A percentile compares a stretch with the other conserved stretches of the same genome.
These are phyloP conservation scores for Graphiopsis chlorocephala DNA, from an alignment of 2,329 filamentous ascomycete species.

Conservation along the genomic window DNA sequence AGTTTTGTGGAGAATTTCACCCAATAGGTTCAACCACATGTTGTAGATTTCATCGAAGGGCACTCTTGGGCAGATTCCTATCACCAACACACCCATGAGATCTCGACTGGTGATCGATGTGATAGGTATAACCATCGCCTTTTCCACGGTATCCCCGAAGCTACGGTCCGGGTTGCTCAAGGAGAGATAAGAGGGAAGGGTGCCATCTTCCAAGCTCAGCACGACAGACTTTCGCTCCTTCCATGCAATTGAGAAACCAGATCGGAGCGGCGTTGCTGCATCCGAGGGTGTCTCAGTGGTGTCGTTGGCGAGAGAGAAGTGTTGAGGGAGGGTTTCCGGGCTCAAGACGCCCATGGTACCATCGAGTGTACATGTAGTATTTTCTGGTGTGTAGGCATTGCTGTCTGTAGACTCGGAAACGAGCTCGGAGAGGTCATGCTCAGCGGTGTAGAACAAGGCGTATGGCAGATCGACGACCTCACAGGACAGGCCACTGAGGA, in stretches of 20 bases:
- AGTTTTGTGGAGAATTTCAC: conserved; percentile 39
- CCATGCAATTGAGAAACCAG: conserved; percentile 30
- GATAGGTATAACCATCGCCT: conserved; percentile 38
- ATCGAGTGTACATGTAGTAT: conserved; percentile 25
- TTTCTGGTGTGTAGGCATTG: conserved; percentile 2
- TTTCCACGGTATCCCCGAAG: conserved; percentile 37
- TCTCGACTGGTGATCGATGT: conserved; percentile 35
- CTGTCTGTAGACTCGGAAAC: conserved; percentile 14
- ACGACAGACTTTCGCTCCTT: conserved; percentile 30
- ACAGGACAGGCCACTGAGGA: conserved; percentile 17
- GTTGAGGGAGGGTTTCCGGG: conserved; percentile 29
- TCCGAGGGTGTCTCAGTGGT: conserved; percentile 16
- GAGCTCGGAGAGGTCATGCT: conserved; percentile 19
- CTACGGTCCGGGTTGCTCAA: conserved; percentile 33
- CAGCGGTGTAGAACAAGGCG: conserved; percentile 19
- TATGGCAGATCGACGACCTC: conserved; percentile 17
- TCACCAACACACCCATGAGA: conserved; percentile 39
- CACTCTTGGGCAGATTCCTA: conserved; percentile 40
- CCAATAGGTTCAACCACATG: conserved; percentile 37
- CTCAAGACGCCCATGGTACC: conserved; percentile 28
- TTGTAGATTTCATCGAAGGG: conserved; percentile 40
- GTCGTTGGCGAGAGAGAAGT: conserved; percentile 19
- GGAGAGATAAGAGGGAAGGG: conserved; percentile 29
- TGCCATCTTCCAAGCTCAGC: conserved; percentile 32
- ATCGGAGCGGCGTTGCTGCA: conserved; percentile 21